Evolutionary conservation across 805 yeast species (phyloP).

Genomic region (Starmera amethionina): DNA sequence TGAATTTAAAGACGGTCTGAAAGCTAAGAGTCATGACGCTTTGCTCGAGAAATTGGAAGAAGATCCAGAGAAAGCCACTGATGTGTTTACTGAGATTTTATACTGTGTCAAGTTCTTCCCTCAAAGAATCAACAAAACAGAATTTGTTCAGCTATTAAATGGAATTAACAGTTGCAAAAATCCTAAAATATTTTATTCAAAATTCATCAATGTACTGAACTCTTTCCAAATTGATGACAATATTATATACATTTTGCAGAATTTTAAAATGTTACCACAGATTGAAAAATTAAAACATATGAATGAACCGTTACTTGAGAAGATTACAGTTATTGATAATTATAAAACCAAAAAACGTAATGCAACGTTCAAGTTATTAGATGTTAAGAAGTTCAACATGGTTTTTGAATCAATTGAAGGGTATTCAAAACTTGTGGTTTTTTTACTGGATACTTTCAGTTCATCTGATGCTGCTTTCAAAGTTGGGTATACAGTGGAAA

Average conservation of each 20-base stretch:
- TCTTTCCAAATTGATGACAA: conserved; percentile 18
- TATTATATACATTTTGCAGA: conserved; percentile 14
- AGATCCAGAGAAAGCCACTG: conserved; percentile 2
- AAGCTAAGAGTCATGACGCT: background rate
- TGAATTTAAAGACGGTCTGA: background rate
- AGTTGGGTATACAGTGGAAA: conserved; percentile 33
- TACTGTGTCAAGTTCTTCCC: conserved; percentile 10
- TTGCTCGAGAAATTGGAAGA: background rate
- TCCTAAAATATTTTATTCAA: conserved; percentile 10
- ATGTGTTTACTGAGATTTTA: conserved; percentile 14
- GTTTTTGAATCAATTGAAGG: conserved; percentile 74
- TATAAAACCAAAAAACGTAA: background rate
- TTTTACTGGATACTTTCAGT: conserved; percentile 32
- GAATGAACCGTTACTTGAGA: conserved; percentile 27
- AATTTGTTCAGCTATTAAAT: conserved; percentile 9
- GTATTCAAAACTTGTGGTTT: conserved; percentile 50
- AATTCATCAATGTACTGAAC: conserved; percentile 21
- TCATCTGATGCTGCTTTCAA: conserved; percentile 31
- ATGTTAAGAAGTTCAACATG: conserved; percentile 50
- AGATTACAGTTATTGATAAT: conserved; percentile 11
- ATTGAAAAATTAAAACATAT: conserved; percentile 8
- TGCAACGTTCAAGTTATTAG: conserved; percentile 3
- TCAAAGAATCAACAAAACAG: conserved; percentile 4
- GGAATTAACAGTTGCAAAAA: conserved; percentile 6
- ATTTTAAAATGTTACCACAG: conserved; percentile 16